Base-by-base conservation (phyloP, 2,329 filamentous ascomycete genomes). In the Talaromyces amestolkiae region DNA sequence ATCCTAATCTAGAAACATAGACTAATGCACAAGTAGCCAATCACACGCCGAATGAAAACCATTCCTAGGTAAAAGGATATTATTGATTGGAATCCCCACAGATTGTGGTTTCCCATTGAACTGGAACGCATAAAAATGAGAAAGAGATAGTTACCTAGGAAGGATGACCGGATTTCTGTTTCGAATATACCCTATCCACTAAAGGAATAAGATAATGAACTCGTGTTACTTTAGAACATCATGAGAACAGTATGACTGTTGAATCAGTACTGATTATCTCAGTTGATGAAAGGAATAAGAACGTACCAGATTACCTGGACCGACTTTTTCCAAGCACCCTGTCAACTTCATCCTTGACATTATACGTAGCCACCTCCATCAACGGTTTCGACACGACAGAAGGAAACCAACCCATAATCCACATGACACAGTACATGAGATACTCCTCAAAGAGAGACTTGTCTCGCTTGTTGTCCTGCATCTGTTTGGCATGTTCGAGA, bases 391-490 rank as follows among this genome's bases (percentile, higher is more conserved):
- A 62, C 22, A 71, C 22, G 39, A 66, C 39, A 1, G 73, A 70
- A 27, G 75, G 74, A 5, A 69, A 67, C 73, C 69, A 68, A 74
- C 76, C 75, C 27, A 76, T 69, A 3, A 79, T 62, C 70, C 75
- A 80, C 59, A 81, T 71, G 7, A 73, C 61, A 39, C 69, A 66
- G 61, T 81, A 80, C 75, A 80, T 78, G 11, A 73, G 22, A 64
- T 71, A 78, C 65, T 81, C 79, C 64, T 74, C 65, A 1, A 79
- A 19, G 0, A 75, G 10, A 3, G 69, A 67, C 72, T 79, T 74
- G 39, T 76, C 66, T 47, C 71, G 69, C 66, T 81, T 81, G 15
- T 66, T 71, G 19, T 70, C 70, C 61, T 80, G 75, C 66, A 72
- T 76, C 17, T 69, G 64, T 68, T 72, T 72, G 3, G 76, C 75